A percentile compares a stretch with the other conserved stretches of the same genome.
Evolutionary conservation across 371 early-diverging fungal genomes (phyloP).

Genomic region (Smittium culicis): DNA sequence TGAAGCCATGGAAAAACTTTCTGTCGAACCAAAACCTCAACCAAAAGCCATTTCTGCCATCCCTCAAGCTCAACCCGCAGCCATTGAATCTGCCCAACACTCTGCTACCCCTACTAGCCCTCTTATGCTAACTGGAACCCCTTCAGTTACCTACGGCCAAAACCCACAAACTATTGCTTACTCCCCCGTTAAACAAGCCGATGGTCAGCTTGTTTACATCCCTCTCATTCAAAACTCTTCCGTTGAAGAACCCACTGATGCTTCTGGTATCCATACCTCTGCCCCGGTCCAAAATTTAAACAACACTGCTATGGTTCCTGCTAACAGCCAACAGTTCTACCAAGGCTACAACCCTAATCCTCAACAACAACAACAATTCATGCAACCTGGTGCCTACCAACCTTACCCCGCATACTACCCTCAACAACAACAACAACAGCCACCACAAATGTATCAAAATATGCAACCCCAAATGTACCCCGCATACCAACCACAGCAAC

Average conservation of each 20-base stretch:
- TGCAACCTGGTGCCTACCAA: not conserved
- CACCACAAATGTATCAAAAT: constrained; percentile 2
- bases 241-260: constrained; percentile 8
- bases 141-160: not conserved
- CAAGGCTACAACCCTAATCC: not conserved
- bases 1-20: not conserved
- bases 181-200: constrained; percentile 1
- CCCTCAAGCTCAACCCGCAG: not conserved
- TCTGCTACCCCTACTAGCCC: not conserved
- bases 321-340: no score
- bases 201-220: constrained; percentile 8
- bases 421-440: not conserved
- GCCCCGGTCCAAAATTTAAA: no score
- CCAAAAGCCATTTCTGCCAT: not conserved
- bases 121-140: constrained; percentile 9
- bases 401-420: not conserved
- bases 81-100: not conserved
- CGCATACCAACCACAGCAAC: not conserved
- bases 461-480: constrained; percentile 7
- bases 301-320: no score
- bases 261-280: not conserved
- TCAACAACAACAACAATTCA: not conserved
- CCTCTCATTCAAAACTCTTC: constrained; percentile 2
- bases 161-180: not conserved
- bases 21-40: not conserved